Evolutionary conservation across 345 rosid species (phyloP), one percentile per base, ranked within the genome.

Genomic region (Salix udensis): DNA sequence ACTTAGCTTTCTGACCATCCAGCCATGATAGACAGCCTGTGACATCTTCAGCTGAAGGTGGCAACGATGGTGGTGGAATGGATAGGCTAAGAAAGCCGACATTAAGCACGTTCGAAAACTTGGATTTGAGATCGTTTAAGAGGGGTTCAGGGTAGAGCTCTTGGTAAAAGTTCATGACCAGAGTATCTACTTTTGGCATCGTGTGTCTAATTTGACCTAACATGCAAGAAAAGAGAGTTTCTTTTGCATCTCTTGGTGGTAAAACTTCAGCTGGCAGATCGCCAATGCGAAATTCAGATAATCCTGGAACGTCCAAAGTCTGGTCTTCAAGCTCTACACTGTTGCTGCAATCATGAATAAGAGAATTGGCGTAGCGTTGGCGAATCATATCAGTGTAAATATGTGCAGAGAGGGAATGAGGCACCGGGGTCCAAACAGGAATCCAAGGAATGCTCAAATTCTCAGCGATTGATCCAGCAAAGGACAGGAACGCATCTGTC

Each of bases 1-100:
- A 86, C 24, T 19, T 71, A 12, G 82, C 65, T 1, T 83, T 31
- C 58, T 76, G 84, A 68, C 58, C 67, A 67, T 86, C 85, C 0
- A 91, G 71, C 94, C 94, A 93, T 36, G 81, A 73, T 74, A 91
- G 76, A 70, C 94, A 90, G 0, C 87, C 82, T 6, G 86, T 80
- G 21, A 67, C 62, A 73, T 91, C 94, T 1, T 64, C 18, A 31
- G 64, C 42, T 6, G 88, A 61, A 40, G 44, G 44, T 40, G 13
- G 44, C 44, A 40, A 40, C 44, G 44, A 2, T 40, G 44, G 44
- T n/a, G 62, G 76, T 11, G 69, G 73, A 8, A 83, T 24, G 15
- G 85, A 79, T n/a, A 64, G 30, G 23, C 87, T 69, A 30, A 78
- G 7, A 23, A 66, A 78, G 24, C 81, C 81, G 28, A 66, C 53